phyloP scores from a whole-genome alignment of 352 stramenopile genomes.

The Achlya hypogyna region DNA sequence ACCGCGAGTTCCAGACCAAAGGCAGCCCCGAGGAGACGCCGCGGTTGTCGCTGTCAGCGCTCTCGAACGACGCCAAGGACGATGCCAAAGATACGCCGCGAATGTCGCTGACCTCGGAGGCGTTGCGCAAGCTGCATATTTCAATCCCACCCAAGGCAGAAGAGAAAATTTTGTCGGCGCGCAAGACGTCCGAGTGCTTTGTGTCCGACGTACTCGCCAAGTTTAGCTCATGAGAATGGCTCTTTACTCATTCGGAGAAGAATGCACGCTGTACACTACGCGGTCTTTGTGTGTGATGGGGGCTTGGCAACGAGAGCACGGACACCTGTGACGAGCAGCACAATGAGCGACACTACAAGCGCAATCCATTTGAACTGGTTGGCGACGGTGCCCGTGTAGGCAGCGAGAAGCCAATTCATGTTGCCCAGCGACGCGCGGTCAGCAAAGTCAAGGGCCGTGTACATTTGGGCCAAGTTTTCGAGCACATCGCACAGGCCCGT shows the following conservation, averaged over 20 bases:
- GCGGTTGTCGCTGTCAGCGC: neutral
- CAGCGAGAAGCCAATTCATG: neutral
- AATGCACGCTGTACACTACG: neutral
- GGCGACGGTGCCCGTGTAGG: neutral
- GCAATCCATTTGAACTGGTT: neutral
- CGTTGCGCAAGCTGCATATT: neutral
- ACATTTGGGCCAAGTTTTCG: slow-evolving; percentile 10
- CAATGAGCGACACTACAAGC: neutral
- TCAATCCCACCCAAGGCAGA: neutral
- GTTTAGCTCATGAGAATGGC: neutral
- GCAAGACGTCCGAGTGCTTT: neutral
- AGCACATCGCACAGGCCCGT: neutral
- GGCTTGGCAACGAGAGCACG: neutral
- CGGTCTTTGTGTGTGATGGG: neutral
- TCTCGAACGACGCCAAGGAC: too few relatives aligned
- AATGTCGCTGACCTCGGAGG: neutral
- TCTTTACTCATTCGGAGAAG: neutral
- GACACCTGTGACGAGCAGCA: neutral
- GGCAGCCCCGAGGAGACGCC: neutral
- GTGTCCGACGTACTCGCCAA: neutral
- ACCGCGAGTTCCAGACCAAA: neutral
- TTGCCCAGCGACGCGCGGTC: neutral
- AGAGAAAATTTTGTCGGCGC: neutral
- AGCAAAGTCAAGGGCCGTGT: neutral
- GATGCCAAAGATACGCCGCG: neutral